These are phyloP conservation scores for Calycina herbarum DNA, from an alignment of 2,329 filamentous ascomycete species.

Conservation along the genomic window DNA sequence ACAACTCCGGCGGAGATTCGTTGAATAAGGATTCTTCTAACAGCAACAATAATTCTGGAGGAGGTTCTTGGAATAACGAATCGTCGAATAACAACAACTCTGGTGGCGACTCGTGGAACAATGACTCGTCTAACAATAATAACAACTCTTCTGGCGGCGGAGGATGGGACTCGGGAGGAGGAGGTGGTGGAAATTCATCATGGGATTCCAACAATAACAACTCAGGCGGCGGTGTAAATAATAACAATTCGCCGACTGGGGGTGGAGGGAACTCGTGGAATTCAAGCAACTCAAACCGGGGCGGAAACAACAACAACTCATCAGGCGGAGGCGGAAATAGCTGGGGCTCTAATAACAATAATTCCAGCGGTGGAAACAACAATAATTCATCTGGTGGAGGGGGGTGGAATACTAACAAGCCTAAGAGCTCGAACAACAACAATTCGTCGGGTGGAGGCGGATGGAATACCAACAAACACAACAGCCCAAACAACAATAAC, in stretches of 20 bases:
- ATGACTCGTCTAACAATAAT: slow-evolving; percentile 8
- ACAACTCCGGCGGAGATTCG: background rate
- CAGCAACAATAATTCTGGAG: slow-evolving; percentile 5
- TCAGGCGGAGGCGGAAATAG: background rate
- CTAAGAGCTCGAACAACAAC: slow-evolving; percentile 8
- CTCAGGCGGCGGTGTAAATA: background rate
- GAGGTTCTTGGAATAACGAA: background rate
- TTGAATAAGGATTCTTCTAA: slow-evolving; percentile 4
- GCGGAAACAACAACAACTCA: background rate
- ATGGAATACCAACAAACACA: background rate
- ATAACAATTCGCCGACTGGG: background rate
- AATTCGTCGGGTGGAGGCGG: background rate
- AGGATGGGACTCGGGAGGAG: background rate
- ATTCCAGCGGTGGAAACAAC: slow-evolving; percentile 11
- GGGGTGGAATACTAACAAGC: background rate
- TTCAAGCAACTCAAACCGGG: slow-evolving; percentile 13
- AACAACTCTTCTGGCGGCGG: background rate
- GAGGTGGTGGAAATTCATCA: background rate
- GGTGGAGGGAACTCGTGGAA: slow-evolving; percentile 11
- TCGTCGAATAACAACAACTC: slow-evolving; percentile 10
- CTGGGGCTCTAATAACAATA: background rate
- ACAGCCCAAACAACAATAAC: slow-evolving; percentile 15
- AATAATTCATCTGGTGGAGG: background rate
- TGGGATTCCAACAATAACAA: slow-evolving; percentile 8
- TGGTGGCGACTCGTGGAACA: background rate